Conservation (phyloP, 805 yeast species). For the Candida stauntonica region DNA sequence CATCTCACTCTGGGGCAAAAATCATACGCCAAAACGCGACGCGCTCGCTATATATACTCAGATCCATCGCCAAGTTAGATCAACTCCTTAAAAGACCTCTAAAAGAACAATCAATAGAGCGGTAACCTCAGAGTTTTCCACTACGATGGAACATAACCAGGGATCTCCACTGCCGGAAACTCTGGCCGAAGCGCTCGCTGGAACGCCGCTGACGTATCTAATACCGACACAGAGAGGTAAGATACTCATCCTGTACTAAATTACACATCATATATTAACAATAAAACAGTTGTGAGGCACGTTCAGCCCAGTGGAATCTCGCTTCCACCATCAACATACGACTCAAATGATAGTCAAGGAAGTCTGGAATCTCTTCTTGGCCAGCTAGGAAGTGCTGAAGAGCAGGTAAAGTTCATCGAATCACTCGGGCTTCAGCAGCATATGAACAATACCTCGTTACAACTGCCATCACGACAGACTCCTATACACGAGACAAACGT, state of each 20-base stretch:
- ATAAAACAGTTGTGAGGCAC: slow-evolving; percentile 8
- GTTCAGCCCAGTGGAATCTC: slow-evolving; percentile 3
- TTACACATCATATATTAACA: too few species aligned
- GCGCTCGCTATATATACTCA: background rate
- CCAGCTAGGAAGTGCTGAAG: background rate
- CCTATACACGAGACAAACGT: background rate
- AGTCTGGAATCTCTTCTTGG: background rate
- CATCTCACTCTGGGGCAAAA: too few species aligned
- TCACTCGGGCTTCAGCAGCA: slow-evolving; percentile 4
- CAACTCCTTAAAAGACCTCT: background rate
- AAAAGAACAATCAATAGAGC: too few species aligned
- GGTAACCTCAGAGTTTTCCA: too few species aligned
- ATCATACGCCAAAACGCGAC: slow-evolving; percentile 1
- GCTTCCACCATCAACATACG: too few species aligned
- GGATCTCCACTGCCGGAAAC: slow-evolving; percentile 16
- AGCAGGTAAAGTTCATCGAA: slow-evolving; percentile 1
- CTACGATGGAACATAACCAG: background rate
- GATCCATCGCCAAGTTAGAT: background rate
- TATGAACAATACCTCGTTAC: slow-evolving; percentile 1
- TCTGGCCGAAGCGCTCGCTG: slow-evolving; percentile 28
- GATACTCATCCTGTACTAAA: slow-evolving; percentile 19
- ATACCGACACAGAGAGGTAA: slow-evolving; percentile 37
- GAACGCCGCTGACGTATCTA: slow-evolving; percentile 34
- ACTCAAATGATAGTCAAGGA: background rate
- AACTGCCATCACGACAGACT: background rate